Evolutionary conservation across 2,329 filamentous ascomycete genomes (phyloP).

Genomic region (Stagonosporopsis vannaccii): DNA sequence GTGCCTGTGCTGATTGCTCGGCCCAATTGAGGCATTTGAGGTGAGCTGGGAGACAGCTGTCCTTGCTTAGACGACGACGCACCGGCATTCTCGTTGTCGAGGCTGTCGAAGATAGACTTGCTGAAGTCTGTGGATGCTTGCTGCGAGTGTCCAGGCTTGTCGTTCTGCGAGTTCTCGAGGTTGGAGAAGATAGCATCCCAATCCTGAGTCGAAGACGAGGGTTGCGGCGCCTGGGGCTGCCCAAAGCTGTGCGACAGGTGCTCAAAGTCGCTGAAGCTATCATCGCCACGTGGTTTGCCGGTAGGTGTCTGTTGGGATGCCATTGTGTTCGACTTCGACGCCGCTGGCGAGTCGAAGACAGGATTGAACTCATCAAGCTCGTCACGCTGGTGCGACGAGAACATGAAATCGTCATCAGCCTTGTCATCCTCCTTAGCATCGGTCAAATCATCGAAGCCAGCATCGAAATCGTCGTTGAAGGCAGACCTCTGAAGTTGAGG

Average conservation of each 20-base stretch:
- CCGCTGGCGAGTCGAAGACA: conserved; percentile 74
- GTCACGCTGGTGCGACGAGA: conserved; percentile 67
- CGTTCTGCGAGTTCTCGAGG: conserved; percentile 64
- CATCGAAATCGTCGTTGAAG: conserved; percentile 77
- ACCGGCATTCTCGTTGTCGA: conserved; percentile 44
- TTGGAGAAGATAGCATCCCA: conserved; percentile 96
- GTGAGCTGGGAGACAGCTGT: conserved; percentile 21
- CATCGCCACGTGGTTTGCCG: conserved; percentile 47
- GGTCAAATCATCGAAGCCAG: conserved; percentile 82
- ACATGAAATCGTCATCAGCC: conserved; percentile 81
- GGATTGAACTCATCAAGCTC: conserved; percentile 81
- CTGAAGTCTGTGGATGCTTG: conserved; percentile 45
- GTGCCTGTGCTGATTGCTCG: conserved; percentile 76
- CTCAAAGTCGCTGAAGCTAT: conserved; percentile 61
- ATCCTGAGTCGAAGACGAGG: conserved; percentile 67
- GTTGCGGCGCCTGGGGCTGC: conserved; percentile 49
- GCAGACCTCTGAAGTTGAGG: conserved; percentile 56
- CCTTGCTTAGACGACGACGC: conserved; percentile 39
- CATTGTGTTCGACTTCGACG: conserved; percentile 58
- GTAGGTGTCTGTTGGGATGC: conserved; percentile 53
- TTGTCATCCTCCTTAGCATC: conserved; percentile 79
- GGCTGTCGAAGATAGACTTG: conserved; percentile 47
- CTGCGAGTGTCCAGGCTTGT: conserved; percentile 42
- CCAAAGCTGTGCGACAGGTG: conserved; percentile 53
- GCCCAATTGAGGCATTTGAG: conserved; percentile 60